These are phyloP conservation scores for Auricularia auricula-judae DNA, from an alignment of 768 basidiomycete genomes.

Conservation along the genomic window DNA sequence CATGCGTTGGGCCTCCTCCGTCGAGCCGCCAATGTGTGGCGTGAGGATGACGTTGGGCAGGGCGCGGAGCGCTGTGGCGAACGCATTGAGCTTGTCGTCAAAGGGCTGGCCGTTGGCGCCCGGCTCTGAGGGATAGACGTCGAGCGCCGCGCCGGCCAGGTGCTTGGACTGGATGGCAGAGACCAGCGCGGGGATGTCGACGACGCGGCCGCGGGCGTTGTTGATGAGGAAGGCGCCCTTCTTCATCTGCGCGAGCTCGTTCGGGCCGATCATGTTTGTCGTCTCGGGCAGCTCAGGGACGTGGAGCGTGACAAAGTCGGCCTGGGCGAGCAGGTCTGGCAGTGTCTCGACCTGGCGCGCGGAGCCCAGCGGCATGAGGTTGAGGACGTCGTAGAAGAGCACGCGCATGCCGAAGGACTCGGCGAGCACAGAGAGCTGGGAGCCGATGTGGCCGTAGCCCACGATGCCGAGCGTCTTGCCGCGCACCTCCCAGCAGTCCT, in stretches of 20 bases:
- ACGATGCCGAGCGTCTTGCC: slow-evolving; percentile 98
- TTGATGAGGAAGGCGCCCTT: slow-evolving; percentile 92
- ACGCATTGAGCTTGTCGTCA: slow-evolving; percentile 78
- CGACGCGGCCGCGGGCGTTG: slow-evolving; percentile 91
- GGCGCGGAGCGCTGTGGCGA: slow-evolving; percentile 63
- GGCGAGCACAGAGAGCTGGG: slow-evolving; percentile 92
- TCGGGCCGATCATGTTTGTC: slow-evolving; percentile 76
- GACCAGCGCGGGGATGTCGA: slow-evolving; percentile 88
- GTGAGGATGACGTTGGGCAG: slow-evolving; percentile 92
- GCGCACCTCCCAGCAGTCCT: slow-evolving; percentile 94
- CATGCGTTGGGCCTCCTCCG: slow-evolving; percentile 95
- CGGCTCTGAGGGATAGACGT: slow-evolving; percentile 93
- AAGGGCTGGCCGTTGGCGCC: slow-evolving; percentile 84
- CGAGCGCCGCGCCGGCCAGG: slow-evolving; percentile 83
- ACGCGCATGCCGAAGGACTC: slow-evolving; percentile 95
- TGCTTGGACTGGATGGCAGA: slow-evolving; percentile 73
- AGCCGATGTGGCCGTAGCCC: slow-evolving; percentile 97
- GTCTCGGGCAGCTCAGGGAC: slow-evolving; percentile 96
- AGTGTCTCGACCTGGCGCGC: slow-evolving; percentile 85
- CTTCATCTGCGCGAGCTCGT: slow-evolving; percentile 85
- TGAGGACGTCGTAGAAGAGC: slow-evolving; percentile 88
- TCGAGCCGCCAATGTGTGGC: slow-evolving; percentile 97
- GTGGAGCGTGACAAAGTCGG: slow-evolving; percentile 94
- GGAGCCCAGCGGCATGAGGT: slow-evolving; percentile 94
- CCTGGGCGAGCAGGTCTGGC: slow-evolving; percentile 53